These are phyloP conservation scores for Pontederia crassipes DNA, from an alignment of 176 grass and related monocot genomes.

Conservation along the genomic window DNA sequence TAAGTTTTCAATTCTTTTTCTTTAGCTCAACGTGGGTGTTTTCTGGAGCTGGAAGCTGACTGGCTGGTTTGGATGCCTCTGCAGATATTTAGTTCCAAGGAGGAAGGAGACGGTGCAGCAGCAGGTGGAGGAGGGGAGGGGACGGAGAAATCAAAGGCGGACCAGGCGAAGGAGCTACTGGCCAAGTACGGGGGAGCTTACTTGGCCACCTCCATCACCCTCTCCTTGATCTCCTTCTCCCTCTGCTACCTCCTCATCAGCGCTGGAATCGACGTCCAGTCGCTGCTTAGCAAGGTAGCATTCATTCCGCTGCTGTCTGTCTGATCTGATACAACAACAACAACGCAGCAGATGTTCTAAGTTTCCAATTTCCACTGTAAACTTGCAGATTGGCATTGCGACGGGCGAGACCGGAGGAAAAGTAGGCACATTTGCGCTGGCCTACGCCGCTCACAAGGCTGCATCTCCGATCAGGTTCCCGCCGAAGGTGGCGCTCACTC, in stretches of 20 bases:
- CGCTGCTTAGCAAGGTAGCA: slow-evolving; percentile 63
- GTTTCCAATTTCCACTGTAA: too few relatives aligned
- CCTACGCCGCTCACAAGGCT: slow-evolving; percentile 87
- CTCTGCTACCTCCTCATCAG: slow-evolving; percentile 85
- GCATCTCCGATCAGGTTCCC: slow-evolving; percentile 98
- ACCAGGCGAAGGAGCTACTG: slow-evolving; percentile 88
- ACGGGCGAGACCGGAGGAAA: slow-evolving; percentile 78
- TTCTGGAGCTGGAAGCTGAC: too few relatives aligned
- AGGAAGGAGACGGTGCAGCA: slow-evolving; percentile 12
- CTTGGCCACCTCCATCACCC: slow-evolving; percentile 82
- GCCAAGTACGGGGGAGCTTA: slow-evolving; percentile 96
- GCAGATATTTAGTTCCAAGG: slow-evolving; percentile 86
- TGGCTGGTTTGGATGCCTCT: not conserved
- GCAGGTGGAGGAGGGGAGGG: slow-evolving; percentile 2
- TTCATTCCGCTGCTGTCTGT: too few relatives aligned
- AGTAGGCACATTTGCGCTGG: slow-evolving; percentile 79
- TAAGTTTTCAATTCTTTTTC: slow-evolving; percentile 8
- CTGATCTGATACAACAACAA: too few relatives aligned
- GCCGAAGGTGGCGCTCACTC: slow-evolving; percentile 84
- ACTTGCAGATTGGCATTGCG: slow-evolving; percentile 44
- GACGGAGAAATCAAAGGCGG: slow-evolving; percentile 61
- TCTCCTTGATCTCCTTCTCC: slow-evolving; percentile 85
- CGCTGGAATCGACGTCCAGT: slow-evolving; percentile 78
- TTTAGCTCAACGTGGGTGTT: not conserved
- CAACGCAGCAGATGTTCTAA: too few relatives aligned